Percentiles rank a stretch among this genome's conserved stretches.
phyloP scores from a whole-genome alignment of 192 early-diverging fungal genomes.

The Allomyces javanicus region DNA sequence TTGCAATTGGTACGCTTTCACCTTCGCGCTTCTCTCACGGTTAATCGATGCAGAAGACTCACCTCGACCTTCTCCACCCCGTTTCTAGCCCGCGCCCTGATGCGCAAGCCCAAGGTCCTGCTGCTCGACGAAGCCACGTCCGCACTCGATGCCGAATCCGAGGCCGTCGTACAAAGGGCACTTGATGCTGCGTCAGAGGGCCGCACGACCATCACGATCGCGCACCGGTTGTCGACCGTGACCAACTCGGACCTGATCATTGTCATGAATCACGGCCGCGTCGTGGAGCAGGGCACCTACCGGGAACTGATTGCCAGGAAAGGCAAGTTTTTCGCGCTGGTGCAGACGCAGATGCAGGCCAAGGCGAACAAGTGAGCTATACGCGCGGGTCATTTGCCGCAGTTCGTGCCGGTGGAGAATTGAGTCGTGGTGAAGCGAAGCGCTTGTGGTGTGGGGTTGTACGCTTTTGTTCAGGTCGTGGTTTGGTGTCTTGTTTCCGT shows the following conservation, averaged over 20 bases:
- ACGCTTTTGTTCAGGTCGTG: too few relatives aligned
- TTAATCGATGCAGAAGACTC: background rate
- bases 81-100: constrained; percentile 32
- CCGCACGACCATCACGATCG: constrained; percentile 57
- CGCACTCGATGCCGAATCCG: constrained; percentile 62
- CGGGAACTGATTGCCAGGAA: constrained; percentile 30
- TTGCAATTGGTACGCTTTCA: constrained; percentile 19
- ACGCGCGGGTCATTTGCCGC: too few relatives aligned
- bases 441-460: too few relatives aligned
- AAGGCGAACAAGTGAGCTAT: too few relatives aligned
- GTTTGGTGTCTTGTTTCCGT: too few relatives aligned
- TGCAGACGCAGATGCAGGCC: constrained; percentile 19
- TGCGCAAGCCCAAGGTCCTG: constrained; percentile 38
- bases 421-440: too few relatives aligned
- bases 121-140: constrained; percentile 71
- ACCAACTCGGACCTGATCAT: constrained; percentile 63
- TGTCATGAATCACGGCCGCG: constrained; percentile 38
- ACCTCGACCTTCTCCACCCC: constrained; percentile 6
- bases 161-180: constrained; percentile 58
- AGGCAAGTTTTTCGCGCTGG: constrained; percentile 43
- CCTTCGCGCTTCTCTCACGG: background rate
- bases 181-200: constrained; percentile 45
- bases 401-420: too few relatives aligned
- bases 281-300: constrained; percentile 52
- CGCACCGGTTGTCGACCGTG: constrained; percentile 62